These are phyloP conservation scores for Trichophyton verrucosum DNA, from an alignment of 2,329 filamentous ascomycete genomes.

Conservation along the genomic window DNA sequence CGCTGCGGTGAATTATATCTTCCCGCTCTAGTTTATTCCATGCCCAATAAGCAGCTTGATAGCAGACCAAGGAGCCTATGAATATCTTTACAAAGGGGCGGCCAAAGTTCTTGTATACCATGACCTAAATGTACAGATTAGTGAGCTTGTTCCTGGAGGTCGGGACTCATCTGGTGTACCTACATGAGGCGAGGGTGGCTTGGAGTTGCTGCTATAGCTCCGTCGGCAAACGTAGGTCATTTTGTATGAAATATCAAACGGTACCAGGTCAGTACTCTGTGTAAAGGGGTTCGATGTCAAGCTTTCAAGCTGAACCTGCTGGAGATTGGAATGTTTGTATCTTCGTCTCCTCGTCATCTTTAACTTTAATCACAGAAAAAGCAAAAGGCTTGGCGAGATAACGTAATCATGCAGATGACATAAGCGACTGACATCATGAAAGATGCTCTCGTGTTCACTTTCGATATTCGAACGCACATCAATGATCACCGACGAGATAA, in stretches of 20 bases:
- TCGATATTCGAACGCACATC: neutral
- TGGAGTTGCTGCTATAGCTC: slow-evolving; percentile 17
- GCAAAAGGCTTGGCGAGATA: neutral
- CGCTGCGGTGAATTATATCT: slow-evolving; percentile 3
- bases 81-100: slow-evolving; percentile 5
- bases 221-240: neutral
- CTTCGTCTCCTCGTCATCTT: neutral
- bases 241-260: neutral
- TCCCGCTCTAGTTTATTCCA: slow-evolving; percentile 5
- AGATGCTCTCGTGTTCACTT: slow-evolving; percentile 1
- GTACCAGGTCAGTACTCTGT: neutral
- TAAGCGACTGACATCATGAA: neutral
- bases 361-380: neutral
- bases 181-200: slow-evolving; percentile 16
- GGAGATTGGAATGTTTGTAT: neutral
- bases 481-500: neutral
- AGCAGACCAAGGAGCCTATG: neutral
- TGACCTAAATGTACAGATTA: slow-evolving; percentile 33
- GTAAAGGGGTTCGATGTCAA: too few species aligned
- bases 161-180: slow-evolving; percentile 19
- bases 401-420: neutral
- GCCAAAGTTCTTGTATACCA: slow-evolving; percentile 6
- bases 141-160: slow-evolving; percentile 26
- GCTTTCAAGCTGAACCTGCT: neutral
- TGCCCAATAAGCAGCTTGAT: slow-evolving; percentile 5